These are phyloP conservation scores for Lathyrus aphaca DNA, from an alignment of 306 rosid genomes.

Conservation along the genomic window DNA sequence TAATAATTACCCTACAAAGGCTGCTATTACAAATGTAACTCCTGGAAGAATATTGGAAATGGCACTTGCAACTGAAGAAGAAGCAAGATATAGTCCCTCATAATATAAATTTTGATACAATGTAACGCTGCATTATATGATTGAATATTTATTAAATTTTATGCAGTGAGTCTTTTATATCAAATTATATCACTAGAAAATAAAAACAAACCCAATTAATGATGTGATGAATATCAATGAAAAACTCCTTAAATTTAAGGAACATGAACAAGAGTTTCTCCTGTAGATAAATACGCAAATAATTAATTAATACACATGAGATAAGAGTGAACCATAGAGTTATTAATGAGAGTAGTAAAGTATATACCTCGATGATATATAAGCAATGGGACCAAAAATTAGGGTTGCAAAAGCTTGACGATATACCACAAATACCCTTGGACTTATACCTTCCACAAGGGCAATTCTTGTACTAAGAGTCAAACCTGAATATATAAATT, in stretches of 20 bases:
- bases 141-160: too few species aligned
- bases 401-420: constrained; percentile 57
- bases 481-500: constrained; percentile 46
- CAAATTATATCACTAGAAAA: not conserved
- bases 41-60: constrained; percentile 60
- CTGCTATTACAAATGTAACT: constrained; percentile 59
- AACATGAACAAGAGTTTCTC: constrained; percentile 37
- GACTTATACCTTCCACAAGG: constrained; percentile 60
- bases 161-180: not conserved
- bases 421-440: constrained; percentile 54
- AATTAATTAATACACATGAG: not conserved
- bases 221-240: constrained; percentile 50
- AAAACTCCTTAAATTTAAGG: constrained; percentile 51
- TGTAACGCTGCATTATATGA: constrained; percentile 35
- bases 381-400: constrained; percentile 51
- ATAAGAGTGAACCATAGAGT: not conserved
- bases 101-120: constrained; percentile 48
- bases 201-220: constrained; percentile 53
- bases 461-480: constrained; percentile 46
- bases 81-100: constrained; percentile 55
- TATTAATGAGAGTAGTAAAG: not conserved
- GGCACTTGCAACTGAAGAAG: constrained; percentile 56
- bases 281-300: constrained; percentile 31
- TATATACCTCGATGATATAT: constrained; percentile 45
- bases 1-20: constrained; percentile 43